Evolutionary conservation across 2,329 filamentous ascomycete species (phyloP), one percentile per base, ranked within the genome.

Genomic region (Ustulina deusta): DNA sequence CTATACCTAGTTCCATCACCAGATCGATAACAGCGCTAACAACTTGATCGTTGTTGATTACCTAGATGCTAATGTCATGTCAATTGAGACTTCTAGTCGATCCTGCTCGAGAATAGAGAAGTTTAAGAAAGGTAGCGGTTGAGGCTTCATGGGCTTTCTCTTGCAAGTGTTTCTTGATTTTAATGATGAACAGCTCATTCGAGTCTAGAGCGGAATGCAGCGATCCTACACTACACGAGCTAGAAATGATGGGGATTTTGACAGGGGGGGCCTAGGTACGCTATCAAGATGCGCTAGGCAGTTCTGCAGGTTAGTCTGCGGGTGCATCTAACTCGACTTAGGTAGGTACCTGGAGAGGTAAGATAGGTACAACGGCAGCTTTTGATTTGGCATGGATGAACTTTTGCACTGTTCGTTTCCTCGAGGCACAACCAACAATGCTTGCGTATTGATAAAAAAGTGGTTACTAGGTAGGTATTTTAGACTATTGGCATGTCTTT

Each of bases 151-250:
- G 27, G 9, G 15, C 25, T 25, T 49, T 25, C 20, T 34, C 29
- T 38, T 55, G 51, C 51, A 55, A 10, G 32, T 38, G 32, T 55
- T 55, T 15, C 29, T 42, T 25, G n/a, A n/a, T n/a, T 46, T 32
- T n/a, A n/a, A 11, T 46, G 29, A 58, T 7, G n/a, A 17, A 58
- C 9, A 49, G 29, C 57, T 25, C 29, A 9, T 60, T 60, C 5
- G 42, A 46, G 57, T 25, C 27, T 60, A 60, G 57, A 38, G 29
- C 15, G 52, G 20, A 5, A 60, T 49, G 57, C 57, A 60, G 13
- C 25, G 54, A 60, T 48, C 57, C 42, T 34, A 48, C n/a, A n/a
- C n/a, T n/a, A n/a, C 42, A 7, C 34, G 20, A 10, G 20, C n/a
- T 22, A 5, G 29, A 20, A 40, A 29, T 38, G 57, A 36, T 34